These are phyloP conservation scores for Amaranthus palmeri DNA, from an alignment of 148 eudicot species.

Conservation along the genomic window DNA sequence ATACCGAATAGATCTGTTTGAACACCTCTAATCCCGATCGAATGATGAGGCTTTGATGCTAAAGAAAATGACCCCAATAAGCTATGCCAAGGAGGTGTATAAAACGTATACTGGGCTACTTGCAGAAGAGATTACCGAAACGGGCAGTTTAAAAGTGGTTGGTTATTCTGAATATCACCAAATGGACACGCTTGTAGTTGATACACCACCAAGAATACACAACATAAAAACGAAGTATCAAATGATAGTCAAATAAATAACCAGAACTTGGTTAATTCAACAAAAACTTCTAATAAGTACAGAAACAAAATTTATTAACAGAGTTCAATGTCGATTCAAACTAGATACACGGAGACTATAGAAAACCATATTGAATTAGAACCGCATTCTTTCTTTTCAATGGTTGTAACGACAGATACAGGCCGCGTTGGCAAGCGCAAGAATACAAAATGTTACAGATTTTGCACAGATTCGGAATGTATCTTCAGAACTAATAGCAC, in stretches of 20 bases:
- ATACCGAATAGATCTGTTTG: too few species aligned
- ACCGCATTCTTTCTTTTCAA: neutral
- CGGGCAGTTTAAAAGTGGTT: too few species aligned
- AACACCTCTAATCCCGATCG: too few species aligned
- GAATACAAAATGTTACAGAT: neutral
- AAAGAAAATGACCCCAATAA: too few species aligned
- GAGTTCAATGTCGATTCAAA: neutral
- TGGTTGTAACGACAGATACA: neutral
- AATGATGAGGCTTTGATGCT: too few species aligned
- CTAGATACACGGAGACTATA: neutral
- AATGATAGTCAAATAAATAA: neutral
- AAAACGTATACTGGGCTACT: too few species aligned
- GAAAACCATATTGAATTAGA: neutral
- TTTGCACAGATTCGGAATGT: neutral
- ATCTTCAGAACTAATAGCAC: conserved; percentile 8
- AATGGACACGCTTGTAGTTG: too few species aligned
- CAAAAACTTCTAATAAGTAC: neutral
- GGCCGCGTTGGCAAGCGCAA: neutral
- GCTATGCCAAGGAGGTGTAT: too few species aligned
- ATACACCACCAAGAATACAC: neutral
- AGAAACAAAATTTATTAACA: neutral
- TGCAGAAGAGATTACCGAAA: too few species aligned
- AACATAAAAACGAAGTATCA: neutral
- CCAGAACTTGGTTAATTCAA: neutral
- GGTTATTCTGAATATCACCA: too few species aligned